Evolutionary conservation across 2,329 filamentous ascomycete species (phyloP).

Genomic region (Botryosphaeria dothidea): DNA sequence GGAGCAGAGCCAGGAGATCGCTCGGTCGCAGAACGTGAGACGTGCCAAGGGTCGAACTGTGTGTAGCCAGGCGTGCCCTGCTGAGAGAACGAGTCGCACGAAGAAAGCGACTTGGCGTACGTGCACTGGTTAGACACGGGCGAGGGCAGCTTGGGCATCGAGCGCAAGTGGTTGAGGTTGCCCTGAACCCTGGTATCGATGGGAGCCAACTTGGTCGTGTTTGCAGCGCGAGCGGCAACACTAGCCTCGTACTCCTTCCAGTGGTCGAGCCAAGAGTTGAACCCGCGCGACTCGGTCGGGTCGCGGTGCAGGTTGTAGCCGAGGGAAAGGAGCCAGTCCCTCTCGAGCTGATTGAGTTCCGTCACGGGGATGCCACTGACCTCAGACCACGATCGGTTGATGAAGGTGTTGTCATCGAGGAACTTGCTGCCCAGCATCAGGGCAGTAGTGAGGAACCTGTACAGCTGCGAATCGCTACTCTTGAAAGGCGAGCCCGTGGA

Average conservation of each 20-base stretch:
- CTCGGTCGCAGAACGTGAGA: constrained; percentile 39
- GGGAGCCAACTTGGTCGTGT: constrained; percentile 54
- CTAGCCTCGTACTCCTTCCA: constrained; percentile 66
- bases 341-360: constrained; percentile 83
- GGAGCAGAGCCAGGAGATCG: constrained; percentile 56
- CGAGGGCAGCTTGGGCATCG: constrained; percentile 16
- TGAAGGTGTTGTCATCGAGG: constrained; percentile 94
- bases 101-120: constrained; percentile 46
- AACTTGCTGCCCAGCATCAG: constrained; percentile 92
- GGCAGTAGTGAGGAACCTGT: constrained; percentile 82
- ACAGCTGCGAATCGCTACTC: constrained; percentile 69
- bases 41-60: constrained; percentile 44
- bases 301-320: constrained; percentile 86
- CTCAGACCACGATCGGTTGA: constrained; percentile 95
- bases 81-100: constrained; percentile 33
- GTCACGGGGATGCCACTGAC: constrained; percentile 85
- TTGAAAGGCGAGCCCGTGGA: constrained; percentile 47
- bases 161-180: constrained; percentile 16
- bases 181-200: constrained; percentile 66
- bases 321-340: constrained; percentile 83
- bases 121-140: constrained; percentile 13
- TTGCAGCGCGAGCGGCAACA: constrained; percentile 41
- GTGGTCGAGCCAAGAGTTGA: constrained; percentile 63
- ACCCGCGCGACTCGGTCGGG: constrained; percentile 72
- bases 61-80: constrained; percentile 36